Base-by-base conservation (phyloP, 2,329 filamentous ascomycete genomes). In the Westerdykella ornata region DNA sequence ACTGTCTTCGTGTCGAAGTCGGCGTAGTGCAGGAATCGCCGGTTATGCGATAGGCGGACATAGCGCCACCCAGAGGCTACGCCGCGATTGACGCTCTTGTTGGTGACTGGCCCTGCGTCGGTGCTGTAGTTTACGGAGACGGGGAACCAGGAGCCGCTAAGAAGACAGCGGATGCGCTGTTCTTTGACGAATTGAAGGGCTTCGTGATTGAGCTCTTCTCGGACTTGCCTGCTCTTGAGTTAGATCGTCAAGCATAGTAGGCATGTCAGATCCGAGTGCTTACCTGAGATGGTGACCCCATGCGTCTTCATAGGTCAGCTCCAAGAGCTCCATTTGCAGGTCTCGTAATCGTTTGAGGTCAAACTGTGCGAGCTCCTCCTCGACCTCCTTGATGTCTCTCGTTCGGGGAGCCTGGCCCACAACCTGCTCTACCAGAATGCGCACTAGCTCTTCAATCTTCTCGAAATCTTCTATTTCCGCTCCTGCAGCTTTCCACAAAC, bases 131-230 rank as follows among this genome's bases (percentile, higher is more conserved):
- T 75, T 68, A 62, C 70, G 63, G 69, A 64, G 35, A 70, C 68
- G 3, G 78, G 74, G 52, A 97, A 98, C 92, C 92, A 98, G 8
- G 85, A 82, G 5, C 92, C 92, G 52, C 87, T 78, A 3, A 97
- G 76, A 30, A 98, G 72, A 60, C 89, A 96, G 40, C 92, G 78
- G 46, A 97, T 85, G 29, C 92, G 81, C 66, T 98, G 92, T 68
- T 98, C 92, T 67, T 95, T 96, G 67, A 97, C 86, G 59, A 98
- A 98, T 57, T 95, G 87, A 40, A 96, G 70, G 9, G 90, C 88
- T 66, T 98, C 92, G 56, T 90, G 82, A 53, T 87, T 85, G 34
- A 97, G 75, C 63, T 94, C 88, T 41, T 96, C 88, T 26, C 88
- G 84, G n/a, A 95, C 86, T 67, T 92, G 87, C 49, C 69, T 72